Evolutionary conservation across 306 rosid species (phyloP), one percentile per base, ranked within the genome.

Genomic region (Echinosophora koreensis): DNA sequence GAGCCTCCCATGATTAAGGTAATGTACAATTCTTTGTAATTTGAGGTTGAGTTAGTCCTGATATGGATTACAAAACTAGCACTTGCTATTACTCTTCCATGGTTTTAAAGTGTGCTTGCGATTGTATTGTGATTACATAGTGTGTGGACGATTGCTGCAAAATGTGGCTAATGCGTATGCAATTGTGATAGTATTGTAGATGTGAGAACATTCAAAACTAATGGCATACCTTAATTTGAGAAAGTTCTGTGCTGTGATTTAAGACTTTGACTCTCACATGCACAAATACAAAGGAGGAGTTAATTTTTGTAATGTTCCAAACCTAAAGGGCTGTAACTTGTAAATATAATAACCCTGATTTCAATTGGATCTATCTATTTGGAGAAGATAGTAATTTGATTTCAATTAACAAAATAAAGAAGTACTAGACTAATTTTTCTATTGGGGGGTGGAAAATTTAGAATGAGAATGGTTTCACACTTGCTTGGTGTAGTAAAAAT

Each of bases 1-100:
- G 88, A 90, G 66, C 84, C 68, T 47, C 89, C 94, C 6, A 9
- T 85, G 42, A 82, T 94, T 80, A 85, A 80, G 93, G 97, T 94
- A 76, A 42, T 66, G 1, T 6, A 8, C 62, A 14, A 15, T 49
- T 74, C 11, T 66, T 46, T 50, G 32, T 58, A 8, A 47, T 60
- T 73, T 59, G 46, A 28, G 65, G 39, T 30, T 54, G 30, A 55
- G 49, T 60, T 11, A 30, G 16, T 66, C 42, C 10, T 13, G 55
- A 56, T 39, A 51, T 41, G 6, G 16, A 32, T 37, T 27, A 37
- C 60, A 59, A 38, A 69, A 69, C 54, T 11, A 10, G n/a, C 12
- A 5, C 51, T 66, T 66, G 35, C 57, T 14, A 15, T 30, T 4
- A 50, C 66, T 18, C 15, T 56, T 37, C n/a, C 18, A 39, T 34